A percentile compares a stretch with the other conserved stretches of the same genome.
phyloP scores from a whole-genome alignment of 345 rosid genomes.

The Geranium brycei region DNA sequence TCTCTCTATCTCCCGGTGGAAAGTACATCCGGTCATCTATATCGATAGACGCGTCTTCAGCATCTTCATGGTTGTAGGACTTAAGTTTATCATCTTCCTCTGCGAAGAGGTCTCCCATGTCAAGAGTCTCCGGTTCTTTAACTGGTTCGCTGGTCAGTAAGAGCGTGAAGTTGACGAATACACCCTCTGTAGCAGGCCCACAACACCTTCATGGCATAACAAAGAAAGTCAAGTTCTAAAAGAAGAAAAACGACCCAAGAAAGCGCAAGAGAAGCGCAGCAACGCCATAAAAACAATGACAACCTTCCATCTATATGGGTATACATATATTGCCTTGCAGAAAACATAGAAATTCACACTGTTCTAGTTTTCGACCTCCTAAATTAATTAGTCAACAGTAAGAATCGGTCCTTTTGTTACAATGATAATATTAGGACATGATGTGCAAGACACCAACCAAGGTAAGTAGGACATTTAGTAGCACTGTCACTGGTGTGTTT shows the following conservation, averaged over 20 bases:
- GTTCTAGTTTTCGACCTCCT: background rate
- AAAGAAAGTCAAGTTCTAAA: background rate
- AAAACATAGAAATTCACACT: background rate
- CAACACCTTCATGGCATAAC: constrained; percentile 45
- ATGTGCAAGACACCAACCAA: too few relatives aligned
- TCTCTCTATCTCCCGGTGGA: constrained; percentile 48
- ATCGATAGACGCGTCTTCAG: constrained; percentile 44
- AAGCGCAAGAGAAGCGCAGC: background rate
- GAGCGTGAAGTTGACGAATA: constrained; percentile 68
- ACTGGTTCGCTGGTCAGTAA: constrained; percentile 55
- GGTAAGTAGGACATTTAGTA: too few relatives aligned
- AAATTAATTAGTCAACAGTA: too few relatives aligned
- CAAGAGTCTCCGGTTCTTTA: constrained; percentile 54
- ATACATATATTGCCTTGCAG: background rate
- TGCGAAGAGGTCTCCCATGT: constrained; percentile 27
- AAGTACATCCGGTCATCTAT: constrained; percentile 75
- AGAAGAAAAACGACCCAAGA: too few relatives aligned
- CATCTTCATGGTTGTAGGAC: constrained; percentile 19
- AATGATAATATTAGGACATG: too few relatives aligned
- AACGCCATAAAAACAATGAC: background rate
- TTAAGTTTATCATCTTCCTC: constrained; percentile 23
- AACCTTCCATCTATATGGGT: too few relatives aligned
- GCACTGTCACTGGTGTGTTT: too few relatives aligned
- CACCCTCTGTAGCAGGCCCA: constrained; percentile 49
- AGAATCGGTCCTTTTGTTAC: too few relatives aligned